Evolutionary conservation across 345 rosid genomes (phyloP), one percentile per base, ranked within the genome.

Genomic region (Sisymbrium altissimum): DNA sequence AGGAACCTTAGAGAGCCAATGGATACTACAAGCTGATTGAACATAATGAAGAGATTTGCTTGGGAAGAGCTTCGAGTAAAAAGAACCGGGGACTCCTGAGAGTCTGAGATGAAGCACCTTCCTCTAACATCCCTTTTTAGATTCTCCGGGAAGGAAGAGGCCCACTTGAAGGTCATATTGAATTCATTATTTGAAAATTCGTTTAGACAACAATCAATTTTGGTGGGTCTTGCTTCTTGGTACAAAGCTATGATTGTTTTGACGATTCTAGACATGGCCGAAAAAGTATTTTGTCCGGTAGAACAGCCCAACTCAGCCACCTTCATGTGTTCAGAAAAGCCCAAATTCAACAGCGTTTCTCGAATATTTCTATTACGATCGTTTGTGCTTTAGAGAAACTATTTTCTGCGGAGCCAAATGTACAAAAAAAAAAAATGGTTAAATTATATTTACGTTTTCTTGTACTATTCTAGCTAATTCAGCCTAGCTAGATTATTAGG

Each of bases 301-400:
- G 86, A 76, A 33, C 86, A 85, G 29, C 86, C 88, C 48, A 85
- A 55, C 39, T 85, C 84, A 0, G 82, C 80, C 30, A 79, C 53
- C 17, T 77, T 64, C 10, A 81, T 64, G 21, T 17, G n/a, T 10
- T 2, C 3, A 0, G 81, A 60, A 46, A 65, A 54, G 13, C 15
- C 13, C 14, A 43, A 3, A 9, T 65, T 11, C 27, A 23, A 1
- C 36, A 43, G 13, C 29, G 2, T 66, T 21, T 66, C 59, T 66
- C 11, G 7, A 29, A 29, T 0, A 29, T 45, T 45, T 45, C 23
- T 45, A 45, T 23, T n/a, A 45, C 21, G 1, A 45, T 17, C 50
- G 23, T 2, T 17, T 17, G 50, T 45, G 50, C 23, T 17, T 17
- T 17, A 7, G 50, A 45, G 8, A 45, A 15, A 45, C 50, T 1